phyloP scores from a whole-genome alignment of 192 early-diverging fungal species.

The Backusella circina region DNA sequence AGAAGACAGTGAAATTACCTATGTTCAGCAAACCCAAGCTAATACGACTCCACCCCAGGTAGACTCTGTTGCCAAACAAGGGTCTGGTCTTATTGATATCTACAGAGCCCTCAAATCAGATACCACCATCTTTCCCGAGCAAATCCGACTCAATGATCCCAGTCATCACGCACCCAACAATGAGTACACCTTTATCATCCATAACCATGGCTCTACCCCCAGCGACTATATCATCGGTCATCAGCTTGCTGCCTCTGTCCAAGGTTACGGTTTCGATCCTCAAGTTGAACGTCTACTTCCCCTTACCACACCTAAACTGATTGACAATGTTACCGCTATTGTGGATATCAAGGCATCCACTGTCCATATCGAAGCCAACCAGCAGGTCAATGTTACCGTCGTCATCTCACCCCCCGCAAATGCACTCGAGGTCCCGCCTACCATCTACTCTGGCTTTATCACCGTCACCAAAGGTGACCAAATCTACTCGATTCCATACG shows the following conservation, averaged over 20 bases:
- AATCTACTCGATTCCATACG: conserved; percentile 18
- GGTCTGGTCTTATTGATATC: conserved; percentile 73
- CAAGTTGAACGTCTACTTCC: conserved; percentile 3
- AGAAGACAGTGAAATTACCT: not conserved
- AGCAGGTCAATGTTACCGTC: conserved; percentile 31
- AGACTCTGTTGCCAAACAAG: conserved; percentile 62
- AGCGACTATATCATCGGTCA: conserved; percentile 35
- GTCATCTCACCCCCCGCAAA: conserved; percentile 38
- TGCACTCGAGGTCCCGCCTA: conserved; percentile 18
- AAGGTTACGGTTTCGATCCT: conserved; percentile 30
- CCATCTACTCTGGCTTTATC: conserved; percentile 50
- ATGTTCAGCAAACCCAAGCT: not conserved
- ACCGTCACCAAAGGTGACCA: conserved; percentile 14
- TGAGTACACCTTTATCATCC: conserved; percentile 36
- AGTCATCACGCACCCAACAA: conserved; percentile 23
- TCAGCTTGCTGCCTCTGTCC: conserved; percentile 32
- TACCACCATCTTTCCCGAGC: conserved; percentile 48
- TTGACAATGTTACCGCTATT: conserved; percentile 3
- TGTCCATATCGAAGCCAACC: conserved; percentile 31
- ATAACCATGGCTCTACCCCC: conserved; percentile 31
- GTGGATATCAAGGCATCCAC: conserved; percentile 25
- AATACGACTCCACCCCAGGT: not conserved
- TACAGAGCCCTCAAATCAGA: conserved; percentile 53
- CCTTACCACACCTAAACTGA: conserved; percentile 10
- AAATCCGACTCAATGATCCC: conserved; percentile 53